Base-by-base conservation (phyloP, 352 stramenopile genomes). In the Blastocystis sp. region DNA sequence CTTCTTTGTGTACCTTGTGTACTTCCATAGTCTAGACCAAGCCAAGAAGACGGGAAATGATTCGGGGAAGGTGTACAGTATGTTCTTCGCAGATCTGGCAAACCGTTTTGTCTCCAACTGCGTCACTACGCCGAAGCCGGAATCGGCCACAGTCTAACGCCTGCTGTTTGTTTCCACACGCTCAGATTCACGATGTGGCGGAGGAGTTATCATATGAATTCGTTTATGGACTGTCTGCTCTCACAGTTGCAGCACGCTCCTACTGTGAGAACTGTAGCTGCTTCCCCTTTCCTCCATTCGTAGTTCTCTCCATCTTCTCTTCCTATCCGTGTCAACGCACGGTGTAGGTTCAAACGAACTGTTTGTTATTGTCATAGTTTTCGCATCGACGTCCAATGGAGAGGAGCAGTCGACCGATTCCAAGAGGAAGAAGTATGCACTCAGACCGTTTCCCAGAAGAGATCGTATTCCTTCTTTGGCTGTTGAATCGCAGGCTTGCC, bases 61-160 rank as follows among this genome's bases (percentile, higher is more conserved):
- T 19, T 5, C 28, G 7, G 43, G 34, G 52, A 34, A 67, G 61
- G 1, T 34, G 61, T 28, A 41, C 10, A 67, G 23, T 1, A 67
- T 41, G 61, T 84, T 56, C 56, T 84, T 69, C 66, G n/a, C 48
- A 40, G 74, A 84, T 84, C 40, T 67, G 34, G 41, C 74, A 4
- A 59, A 70, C 21, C 45, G n/a, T 10, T 53, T 84, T 23, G 43
- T 84, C 38, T 69, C 65, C 23, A 38, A 69, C 19, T 84, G 69
- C n/a, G 43, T 56, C 10, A 52, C 74, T 34, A 53, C 69, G 28
- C 69, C 74, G 7, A 84, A 84, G 43, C 74, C 74, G 23, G 56
- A 70, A 53, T 84, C 74, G 45, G 74, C 56, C 45, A 84, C 52
- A 34, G 71, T 81, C 19, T 81, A 81, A 64, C 66, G 17, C 23